These are phyloP conservation scores for Magnaporthiopsis poae DNA, from an alignment of 2,329 filamentous ascomycete species.

Conservation along the genomic window DNA sequence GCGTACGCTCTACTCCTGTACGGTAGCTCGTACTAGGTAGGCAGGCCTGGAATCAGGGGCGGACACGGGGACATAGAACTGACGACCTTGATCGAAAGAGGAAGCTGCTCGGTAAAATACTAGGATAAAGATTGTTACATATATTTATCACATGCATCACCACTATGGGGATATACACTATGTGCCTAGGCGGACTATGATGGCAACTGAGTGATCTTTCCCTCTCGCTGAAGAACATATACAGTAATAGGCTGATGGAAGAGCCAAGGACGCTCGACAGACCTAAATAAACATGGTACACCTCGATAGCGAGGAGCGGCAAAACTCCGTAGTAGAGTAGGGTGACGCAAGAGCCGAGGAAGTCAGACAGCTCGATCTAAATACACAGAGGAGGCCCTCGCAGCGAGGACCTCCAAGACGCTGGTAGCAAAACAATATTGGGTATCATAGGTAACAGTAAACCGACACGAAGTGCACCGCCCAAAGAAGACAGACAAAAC, in stretches of 20 bases:
- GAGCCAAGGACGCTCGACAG: background rate
- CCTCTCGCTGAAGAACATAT: no score
- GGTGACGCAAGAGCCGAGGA: no score
- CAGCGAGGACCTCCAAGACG: background rate
- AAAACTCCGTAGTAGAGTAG: no score
- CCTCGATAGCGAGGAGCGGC: no score
- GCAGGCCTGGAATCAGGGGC: background rate
- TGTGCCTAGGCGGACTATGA: background rate
- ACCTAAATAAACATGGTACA: background rate
- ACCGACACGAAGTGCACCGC: background rate
- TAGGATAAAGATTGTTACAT: background rate
- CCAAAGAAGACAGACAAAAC: background rate
- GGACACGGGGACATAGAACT: no score
- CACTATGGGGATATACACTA: background rate
- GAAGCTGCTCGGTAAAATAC: background rate
- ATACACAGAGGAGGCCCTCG: background rate
- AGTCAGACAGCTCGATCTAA: no score
- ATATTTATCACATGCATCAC: background rate
- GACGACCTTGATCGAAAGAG: no score
- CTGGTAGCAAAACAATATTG: background rate
- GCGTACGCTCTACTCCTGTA: background rate
- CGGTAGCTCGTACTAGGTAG: background rate
- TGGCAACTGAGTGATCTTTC: background rate
- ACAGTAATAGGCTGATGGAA: background rate
- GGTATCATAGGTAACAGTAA: background rate